Conservation (phyloP, 768 basidiomycete species). For the Leccinellum albellum region DNA sequence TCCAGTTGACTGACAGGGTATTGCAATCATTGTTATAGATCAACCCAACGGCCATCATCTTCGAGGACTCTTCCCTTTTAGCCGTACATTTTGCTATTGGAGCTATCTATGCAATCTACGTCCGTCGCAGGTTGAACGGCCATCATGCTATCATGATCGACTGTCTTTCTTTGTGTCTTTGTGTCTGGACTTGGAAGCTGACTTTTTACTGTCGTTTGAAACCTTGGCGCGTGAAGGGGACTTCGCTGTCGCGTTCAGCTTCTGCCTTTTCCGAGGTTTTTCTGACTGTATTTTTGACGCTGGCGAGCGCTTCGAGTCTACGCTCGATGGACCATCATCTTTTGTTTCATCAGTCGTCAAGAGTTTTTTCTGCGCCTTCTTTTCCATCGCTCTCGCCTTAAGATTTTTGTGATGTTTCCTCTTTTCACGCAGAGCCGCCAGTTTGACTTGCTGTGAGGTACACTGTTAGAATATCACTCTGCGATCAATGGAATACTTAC, state of each 20-base stretch:
- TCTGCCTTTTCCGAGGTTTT: constrained; percentile 18
- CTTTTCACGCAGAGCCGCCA: constrained; percentile 41
- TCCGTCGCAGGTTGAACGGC: not conserved
- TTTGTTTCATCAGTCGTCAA: not conserved
- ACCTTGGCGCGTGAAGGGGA: not conserved
- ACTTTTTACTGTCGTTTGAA: not conserved
- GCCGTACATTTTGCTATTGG: constrained; percentile 5
- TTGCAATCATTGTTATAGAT: constrained; percentile 53
- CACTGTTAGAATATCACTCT: not conserved
- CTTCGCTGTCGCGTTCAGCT: not conserved
- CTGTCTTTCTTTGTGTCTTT: constrained; percentile 1
- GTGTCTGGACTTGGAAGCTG: not conserved
- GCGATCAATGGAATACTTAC: constrained; percentile 34
- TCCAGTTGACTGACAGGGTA: constrained; percentile 60
- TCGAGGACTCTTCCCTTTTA: constrained; percentile 1
- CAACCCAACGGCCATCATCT: not conserved
- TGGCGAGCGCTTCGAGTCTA: not conserved
- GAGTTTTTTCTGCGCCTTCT: constrained; percentile 20
- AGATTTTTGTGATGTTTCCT: constrained; percentile 47
- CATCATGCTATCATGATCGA: constrained; percentile 4
- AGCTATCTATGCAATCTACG: constrained; percentile 8
- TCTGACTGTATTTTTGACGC: not conserved
- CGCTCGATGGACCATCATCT: not conserved
- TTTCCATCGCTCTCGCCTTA: constrained; percentile 40
- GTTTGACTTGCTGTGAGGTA: constrained; percentile 43